Percentiles rank a stretch among this genome's conserved stretches.
These are phyloP conservation scores for Zoysia pacifica DNA, from an alignment of 176 grass and related monocot species.

Conservation along the genomic window DNA sequence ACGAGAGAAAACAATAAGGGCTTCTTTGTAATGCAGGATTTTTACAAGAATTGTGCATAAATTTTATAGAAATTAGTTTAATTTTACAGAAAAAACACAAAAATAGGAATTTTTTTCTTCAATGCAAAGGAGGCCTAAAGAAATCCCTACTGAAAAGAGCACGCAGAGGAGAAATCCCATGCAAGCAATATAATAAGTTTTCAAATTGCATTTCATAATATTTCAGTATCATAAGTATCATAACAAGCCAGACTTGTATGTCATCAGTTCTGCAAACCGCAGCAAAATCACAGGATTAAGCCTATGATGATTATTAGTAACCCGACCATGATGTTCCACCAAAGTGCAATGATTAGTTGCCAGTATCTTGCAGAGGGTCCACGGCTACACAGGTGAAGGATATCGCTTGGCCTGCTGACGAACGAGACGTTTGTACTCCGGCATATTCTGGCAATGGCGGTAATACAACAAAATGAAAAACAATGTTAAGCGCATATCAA, in stretches of 20 bases:
- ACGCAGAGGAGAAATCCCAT: conserved; percentile 1
- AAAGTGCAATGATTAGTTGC: neutral
- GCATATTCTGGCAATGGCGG: conserved; percentile 53
- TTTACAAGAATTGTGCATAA: too few species aligned
- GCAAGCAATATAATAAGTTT: neutral
- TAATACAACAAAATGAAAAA: neutral
- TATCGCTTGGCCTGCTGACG: conserved; percentile 71
- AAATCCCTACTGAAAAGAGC: neutral
- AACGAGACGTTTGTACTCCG: conserved; percentile 55
- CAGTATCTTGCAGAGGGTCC: neutral
- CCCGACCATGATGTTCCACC: neutral
- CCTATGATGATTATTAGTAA: neutral
- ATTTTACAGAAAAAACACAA: too few species aligned
- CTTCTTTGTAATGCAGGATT: too few species aligned
- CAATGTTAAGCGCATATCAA: neutral
- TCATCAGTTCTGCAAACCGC: neutral
- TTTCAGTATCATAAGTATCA: neutral
- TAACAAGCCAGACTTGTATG: neutral
- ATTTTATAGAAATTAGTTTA: too few species aligned
- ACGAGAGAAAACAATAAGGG: too few species aligned
- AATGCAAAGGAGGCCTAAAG: too few species aligned
- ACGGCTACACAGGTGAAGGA: conserved; percentile 47
- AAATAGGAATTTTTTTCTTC: too few species aligned
- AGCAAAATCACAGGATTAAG: neutral
- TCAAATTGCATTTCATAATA: neutral